Evolutionary conservation across 805 yeast species (phyloP).

Genomic region (Candida pini): DNA sequence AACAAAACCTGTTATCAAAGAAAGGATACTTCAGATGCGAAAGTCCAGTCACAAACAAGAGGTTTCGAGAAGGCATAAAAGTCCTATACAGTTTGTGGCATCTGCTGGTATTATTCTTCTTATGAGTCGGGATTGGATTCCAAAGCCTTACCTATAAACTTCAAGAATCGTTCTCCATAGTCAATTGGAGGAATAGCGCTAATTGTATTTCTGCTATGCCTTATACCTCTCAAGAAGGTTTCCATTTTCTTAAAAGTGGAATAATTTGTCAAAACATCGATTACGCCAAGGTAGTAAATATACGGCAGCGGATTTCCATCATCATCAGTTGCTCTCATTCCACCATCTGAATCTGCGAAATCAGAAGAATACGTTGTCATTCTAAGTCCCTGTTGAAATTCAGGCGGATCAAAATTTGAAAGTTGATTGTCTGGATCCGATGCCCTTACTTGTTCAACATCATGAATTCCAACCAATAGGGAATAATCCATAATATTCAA

Average conservation of each 20-base stretch:
- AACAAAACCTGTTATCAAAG: too few relatives aligned
- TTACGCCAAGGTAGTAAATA: constrained; percentile 86
- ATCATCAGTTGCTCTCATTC: constrained; percentile 67
- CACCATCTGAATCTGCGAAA: constrained; percentile 53
- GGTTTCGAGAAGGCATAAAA: too few relatives aligned
- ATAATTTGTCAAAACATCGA: constrained; percentile 86
- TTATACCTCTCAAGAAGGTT: constrained; percentile 75
- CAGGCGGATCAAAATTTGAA: constrained; percentile 21
- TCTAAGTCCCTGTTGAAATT: constrained; percentile 10
- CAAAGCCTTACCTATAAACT: constrained; percentile 50
- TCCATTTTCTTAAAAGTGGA: constrained; percentile 71
- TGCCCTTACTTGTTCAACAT: constrained; percentile 50
- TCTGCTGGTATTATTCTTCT: too few relatives aligned
- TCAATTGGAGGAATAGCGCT: constrained; percentile 89
- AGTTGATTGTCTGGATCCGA: constrained; percentile 20
- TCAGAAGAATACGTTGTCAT: constrained; percentile 11
- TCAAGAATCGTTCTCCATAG: constrained; percentile 81
- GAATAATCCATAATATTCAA: constrained; percentile 96
- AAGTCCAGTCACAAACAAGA: too few relatives aligned
- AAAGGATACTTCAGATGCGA: too few relatives aligned
- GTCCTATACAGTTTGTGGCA: too few relatives aligned
- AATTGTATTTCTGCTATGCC: constrained; percentile 61
- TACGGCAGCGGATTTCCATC: constrained; percentile 54
- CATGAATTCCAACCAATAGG: constrained; percentile 81
- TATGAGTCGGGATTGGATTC: too few relatives aligned